phyloP scores from a whole-genome alignment of 148 eudicot species.

The Cornus kousa region DNA sequence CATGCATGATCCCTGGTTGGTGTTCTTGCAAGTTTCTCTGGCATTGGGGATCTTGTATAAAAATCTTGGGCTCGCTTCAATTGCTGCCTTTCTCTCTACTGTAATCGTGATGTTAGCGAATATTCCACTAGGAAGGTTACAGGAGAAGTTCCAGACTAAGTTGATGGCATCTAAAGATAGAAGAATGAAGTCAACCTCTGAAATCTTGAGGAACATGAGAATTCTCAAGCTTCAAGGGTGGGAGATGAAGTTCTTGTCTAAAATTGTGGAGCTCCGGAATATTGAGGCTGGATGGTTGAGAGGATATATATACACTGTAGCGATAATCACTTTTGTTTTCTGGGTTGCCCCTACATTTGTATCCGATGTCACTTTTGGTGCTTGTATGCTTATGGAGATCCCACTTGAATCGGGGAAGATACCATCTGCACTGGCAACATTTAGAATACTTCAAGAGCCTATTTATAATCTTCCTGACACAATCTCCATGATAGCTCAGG shows the following conservation, averaged over 20 bases:
- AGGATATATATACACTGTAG: conserved; percentile 25
- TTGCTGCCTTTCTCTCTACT: conserved; percentile 30
- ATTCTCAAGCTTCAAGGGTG: conserved; percentile 50
- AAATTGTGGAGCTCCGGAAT: conserved; percentile 33
- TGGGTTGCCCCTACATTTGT: conserved; percentile 44
- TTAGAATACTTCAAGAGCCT: conserved; percentile 46
- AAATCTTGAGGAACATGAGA: conserved; percentile 46
- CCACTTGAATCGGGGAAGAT: conserved; percentile 53
- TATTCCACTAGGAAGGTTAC: conserved; percentile 29
- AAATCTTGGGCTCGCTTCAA: conserved; percentile 37
- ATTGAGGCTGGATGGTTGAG: conserved; percentile 41
- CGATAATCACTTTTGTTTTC: conserved; percentile 35
- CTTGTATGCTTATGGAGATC: conserved; percentile 39
- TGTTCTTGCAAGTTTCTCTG: conserved; percentile 30
- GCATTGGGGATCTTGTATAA: conserved; percentile 40
- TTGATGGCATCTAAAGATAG: conserved; percentile 41
- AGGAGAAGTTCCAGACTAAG: conserved; percentile 39
- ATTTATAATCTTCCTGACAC: conserved; percentile 49
- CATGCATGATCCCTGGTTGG: conserved; percentile 46
- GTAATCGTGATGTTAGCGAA: conserved; percentile 34
- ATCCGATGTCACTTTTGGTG: conserved; percentile 32
- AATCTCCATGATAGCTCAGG: conserved; percentile 40
- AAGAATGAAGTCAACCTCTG: conserved; percentile 53
- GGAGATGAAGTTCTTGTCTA: conserved; percentile 51
- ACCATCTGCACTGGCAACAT: conserved; percentile 47